These are phyloP conservation scores for Phytophthora quininea DNA, from an alignment of 352 stramenopile species.

Conservation along the genomic window DNA sequence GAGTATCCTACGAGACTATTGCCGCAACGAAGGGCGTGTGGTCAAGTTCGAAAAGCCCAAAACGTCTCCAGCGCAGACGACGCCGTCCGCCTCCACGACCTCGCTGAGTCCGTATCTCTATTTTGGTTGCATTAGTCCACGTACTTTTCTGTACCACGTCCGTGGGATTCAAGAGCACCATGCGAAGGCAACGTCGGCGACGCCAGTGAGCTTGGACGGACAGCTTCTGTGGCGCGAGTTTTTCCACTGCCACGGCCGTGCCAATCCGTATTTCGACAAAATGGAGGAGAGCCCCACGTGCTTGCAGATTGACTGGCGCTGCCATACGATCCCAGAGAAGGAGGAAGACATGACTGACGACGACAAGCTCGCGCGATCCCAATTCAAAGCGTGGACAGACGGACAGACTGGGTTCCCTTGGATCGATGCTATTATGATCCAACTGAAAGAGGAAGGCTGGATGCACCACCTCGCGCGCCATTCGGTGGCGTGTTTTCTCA, in stretches of 20 bases:
- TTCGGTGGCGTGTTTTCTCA: constrained; percentile 98
- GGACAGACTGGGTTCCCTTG: constrained; percentile 96
- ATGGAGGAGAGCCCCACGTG: constrained; percentile 95
- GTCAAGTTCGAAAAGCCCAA: constrained; percentile 98
- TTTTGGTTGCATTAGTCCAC: constrained; percentile 92
- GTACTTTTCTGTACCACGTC: constrained; percentile 92
- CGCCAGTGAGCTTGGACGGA: constrained; percentile 92
- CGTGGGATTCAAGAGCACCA: constrained; percentile 74
- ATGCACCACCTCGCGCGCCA: constrained; percentile 92
- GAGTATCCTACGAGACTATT: constrained; percentile 71
- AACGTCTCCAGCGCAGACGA: constrained; percentile 91
- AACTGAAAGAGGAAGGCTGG: constrained; percentile 91
- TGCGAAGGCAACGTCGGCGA: constrained; percentile 71
- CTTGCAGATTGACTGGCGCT: constrained; percentile 84
- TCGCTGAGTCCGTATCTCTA: constrained; percentile 95
- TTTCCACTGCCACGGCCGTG: constrained; percentile 86
- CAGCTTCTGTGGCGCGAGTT: constrained; percentile 97
- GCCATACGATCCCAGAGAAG: constrained; percentile 83
- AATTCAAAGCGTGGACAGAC: constrained; percentile 95
- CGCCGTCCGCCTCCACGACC: constrained; percentile 94
- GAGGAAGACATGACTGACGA: constrained; percentile 77
- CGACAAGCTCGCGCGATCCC: constrained; percentile 77
- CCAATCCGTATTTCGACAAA: constrained; percentile 92
- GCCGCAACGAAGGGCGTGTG: constrained; percentile 84
- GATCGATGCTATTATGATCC: constrained; percentile 98